These are phyloP conservation scores for Myriosclerotinia scirpicola DNA, from an alignment of 2,329 filamentous ascomycete genomes.

Conservation along the genomic window DNA sequence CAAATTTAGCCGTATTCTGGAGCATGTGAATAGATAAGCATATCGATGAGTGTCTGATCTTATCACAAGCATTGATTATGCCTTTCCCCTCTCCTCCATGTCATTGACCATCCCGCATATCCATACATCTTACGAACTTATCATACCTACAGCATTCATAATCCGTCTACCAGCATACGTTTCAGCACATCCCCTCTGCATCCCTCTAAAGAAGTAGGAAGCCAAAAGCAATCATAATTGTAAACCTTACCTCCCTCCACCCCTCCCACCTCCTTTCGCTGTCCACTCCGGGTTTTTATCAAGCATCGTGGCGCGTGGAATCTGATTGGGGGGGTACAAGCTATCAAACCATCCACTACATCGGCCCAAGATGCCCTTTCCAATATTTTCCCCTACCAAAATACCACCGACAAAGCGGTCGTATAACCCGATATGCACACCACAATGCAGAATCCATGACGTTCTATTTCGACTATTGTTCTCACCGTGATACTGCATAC, in stretches of 20 bases:
- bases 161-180: not conserved
- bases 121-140: not conserved
- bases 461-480: conserved; percentile 7
- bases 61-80: not conserved
- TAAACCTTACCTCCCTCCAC: not conserved
- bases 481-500: conserved; percentile 18
- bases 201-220: not conserved
- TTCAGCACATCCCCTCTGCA: not conserved
- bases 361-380: conserved; percentile 12
- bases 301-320: conserved; percentile 1
- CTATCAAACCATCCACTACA: conserved; percentile 3
- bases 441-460: conserved; percentile 13
- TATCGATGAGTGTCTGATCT: not conserved
- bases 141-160: not conserved
- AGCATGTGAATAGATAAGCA: not conserved
- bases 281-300: not conserved
- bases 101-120: not conserved
- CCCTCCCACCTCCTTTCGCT: not conserved
- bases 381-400: conserved; percentile 8
- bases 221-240: not conserved
- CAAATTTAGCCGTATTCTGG: not conserved
- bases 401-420: conserved; percentile 18
- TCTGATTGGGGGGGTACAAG: not conserved
- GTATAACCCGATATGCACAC: conserved; percentile 22
- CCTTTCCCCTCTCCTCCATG: not conserved